Base-by-base conservation (phyloP, 768 basidiomycete genomes). In the Galerina marginata region DNA sequence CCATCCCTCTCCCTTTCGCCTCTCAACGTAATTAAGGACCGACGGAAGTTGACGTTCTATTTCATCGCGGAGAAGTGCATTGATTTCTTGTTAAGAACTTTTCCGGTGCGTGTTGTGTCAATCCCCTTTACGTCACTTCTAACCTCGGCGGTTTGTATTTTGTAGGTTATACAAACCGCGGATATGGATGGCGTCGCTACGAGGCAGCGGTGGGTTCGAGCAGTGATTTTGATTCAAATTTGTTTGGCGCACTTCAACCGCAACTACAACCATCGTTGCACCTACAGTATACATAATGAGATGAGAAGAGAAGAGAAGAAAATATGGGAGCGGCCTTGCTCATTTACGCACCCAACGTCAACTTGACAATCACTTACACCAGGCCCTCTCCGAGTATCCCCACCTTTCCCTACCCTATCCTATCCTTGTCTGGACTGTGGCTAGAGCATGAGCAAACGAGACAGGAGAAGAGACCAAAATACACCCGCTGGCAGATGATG, bases 1-100 rank as follows among this genome's bases (percentile, higher is more conserved):
- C 39, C 16, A 5, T 46, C 33, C 36, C 57, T 20, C 39, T 40
- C 11, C 15, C 42, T 57, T 33, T 38, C 40, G 20, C 6, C n/a
- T n/a, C 25, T n/a, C n/a, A 3, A 15, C 52, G 11, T 53, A 25
- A 1, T 14, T 67, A 95, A 93, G 94, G 96, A 99, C 75, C 92
- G 96, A 59, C 92, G 95, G 73, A 99, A 99, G 79, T 77, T 99
- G 62, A 99, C 96, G 0, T 98, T 99, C 80, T 99, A 99, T 79
- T 99, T 97, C 74, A 81, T 96, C 60, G 95, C 96, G 55, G 95
- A 97, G 67, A 95, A 94, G 75, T 81, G 96, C 66, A 96, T 99
- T 69, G 93, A 95, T 75, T 97, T 99, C 86, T 99, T 64, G 96
- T 98, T 40, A 87, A 71, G 96, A 97, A 74, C 79, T 96, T 46